phyloP scores from a whole-genome alignment of 2,329 filamentous ascomycete genomes.

The Xylaria arbuscula region DNA sequence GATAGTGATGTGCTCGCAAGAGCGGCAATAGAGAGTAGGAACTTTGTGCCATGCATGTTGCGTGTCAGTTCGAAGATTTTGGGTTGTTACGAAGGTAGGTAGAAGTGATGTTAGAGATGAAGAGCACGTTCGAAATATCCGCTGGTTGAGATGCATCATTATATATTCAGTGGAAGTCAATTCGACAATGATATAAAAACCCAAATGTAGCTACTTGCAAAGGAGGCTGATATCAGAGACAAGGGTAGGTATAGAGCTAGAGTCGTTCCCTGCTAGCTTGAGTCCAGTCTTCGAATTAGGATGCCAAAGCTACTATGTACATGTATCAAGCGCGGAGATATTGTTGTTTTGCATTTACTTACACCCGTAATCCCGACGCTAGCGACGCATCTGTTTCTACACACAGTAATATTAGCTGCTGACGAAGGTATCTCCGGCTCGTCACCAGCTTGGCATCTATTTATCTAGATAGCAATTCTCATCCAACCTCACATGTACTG shows the following conservation, averaged over 20 bases:
- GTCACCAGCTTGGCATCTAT: background rate
- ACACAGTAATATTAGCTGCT: slow-evolving; percentile 23
- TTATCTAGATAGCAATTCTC: background rate
- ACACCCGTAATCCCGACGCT: slow-evolving; percentile 22
- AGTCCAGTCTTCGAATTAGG: slow-evolving; percentile 6
- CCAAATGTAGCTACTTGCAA: background rate
- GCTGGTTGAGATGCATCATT: background rate
- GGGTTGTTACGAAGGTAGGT: background rate
- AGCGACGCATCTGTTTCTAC: slow-evolving; percentile 6
- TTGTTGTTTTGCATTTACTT: slow-evolving; percentile 2
- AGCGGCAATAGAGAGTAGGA: slow-evolving; percentile 4
- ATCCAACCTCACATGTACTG: background rate
- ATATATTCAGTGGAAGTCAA: slow-evolving; percentile 13
- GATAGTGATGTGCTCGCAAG: slow-evolving; percentile 24
- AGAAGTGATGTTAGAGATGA: slow-evolving; percentile 1
- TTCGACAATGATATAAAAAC: background rate
- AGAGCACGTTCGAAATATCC: background rate
- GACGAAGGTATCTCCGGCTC: slow-evolving; percentile 6
- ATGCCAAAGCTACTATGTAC: background rate
- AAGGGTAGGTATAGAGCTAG: slow-evolving; percentile 10
- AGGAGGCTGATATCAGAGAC: background rate
- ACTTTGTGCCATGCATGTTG: slow-evolving; percentile 25
- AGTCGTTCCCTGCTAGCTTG: slow-evolving; percentile 13
- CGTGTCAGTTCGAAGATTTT: background rate
- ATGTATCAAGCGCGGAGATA: slow-evolving; percentile 17